A percentile compares a stretch with the other conserved stretches of the same genome.
Evolutionary conservation across 1,284 basidiomycete species (phyloP).

Genomic region (Anthracocystis panici-leucophaei): DNA sequence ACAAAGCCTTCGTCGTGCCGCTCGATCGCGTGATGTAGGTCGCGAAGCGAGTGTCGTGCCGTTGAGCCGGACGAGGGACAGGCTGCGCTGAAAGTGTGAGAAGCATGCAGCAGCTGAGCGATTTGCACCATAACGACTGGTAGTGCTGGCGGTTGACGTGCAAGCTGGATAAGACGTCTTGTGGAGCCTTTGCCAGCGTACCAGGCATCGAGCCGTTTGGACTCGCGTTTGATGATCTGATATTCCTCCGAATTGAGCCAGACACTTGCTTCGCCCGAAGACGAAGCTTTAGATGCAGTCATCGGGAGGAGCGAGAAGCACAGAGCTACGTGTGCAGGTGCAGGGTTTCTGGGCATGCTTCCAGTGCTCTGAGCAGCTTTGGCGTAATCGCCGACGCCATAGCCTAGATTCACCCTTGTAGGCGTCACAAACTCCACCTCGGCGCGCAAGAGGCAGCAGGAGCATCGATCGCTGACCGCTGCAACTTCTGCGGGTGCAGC

Average conservation of each 20-base stretch:
- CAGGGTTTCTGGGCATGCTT: constrained; percentile 23
- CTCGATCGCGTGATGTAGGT: constrained; percentile 60
- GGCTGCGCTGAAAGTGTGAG: constrained; percentile 54
- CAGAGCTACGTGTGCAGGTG: constrained; percentile 52
- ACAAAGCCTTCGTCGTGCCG: constrained; percentile 56
- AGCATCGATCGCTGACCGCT: constrained; percentile 25
- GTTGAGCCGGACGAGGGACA: constrained; percentile 51
- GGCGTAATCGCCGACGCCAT: constrained; percentile 32
- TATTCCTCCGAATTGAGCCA: constrained; percentile 39
- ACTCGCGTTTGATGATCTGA: constrained; percentile 40
- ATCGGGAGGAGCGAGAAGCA: constrained; percentile 52
- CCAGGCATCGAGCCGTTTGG: constrained; percentile 46
- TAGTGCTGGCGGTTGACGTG: constrained; percentile 44
- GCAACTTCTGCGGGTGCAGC: constrained; percentile 51
- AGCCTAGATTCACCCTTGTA: constrained; percentile 25
- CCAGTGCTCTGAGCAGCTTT: constrained; percentile 24
- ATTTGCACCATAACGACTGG: constrained; percentile 49
- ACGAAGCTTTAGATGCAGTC: constrained; percentile 5
- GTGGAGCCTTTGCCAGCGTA: constrained; percentile 52
- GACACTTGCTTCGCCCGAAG: constrained; percentile 21
- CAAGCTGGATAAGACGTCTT: constrained; percentile 45
- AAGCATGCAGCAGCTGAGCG: constrained; percentile 55
- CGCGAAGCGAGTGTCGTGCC: constrained; percentile 55
- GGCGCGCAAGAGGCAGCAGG: constrained; percentile 25
- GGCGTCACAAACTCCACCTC: constrained; percentile 62